These are phyloP conservation scores for Wickerhamomyces ciferrii DNA, from an alignment of 805 yeast genomes.

Conservation along the genomic window DNA sequence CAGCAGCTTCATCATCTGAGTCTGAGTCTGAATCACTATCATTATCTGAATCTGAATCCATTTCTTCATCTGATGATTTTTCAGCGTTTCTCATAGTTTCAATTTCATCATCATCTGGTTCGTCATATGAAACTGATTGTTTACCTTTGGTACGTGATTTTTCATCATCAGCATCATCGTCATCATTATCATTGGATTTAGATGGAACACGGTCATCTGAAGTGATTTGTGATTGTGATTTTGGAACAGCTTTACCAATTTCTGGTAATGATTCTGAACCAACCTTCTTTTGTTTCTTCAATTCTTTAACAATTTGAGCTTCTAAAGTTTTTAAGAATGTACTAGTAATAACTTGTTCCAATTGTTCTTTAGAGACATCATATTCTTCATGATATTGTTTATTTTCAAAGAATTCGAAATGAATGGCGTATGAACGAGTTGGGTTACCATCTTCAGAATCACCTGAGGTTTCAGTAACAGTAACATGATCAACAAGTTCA, in stretches of 20 bases:
- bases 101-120: slow-evolving; percentile 91
- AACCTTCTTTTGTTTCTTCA: slow-evolving; percentile 69
- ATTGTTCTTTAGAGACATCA: slow-evolving; percentile 75
- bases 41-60: slow-evolving; percentile 33
- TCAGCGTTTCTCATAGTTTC: slow-evolving; percentile 86
- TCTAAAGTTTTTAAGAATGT: slow-evolving; percentile 71
- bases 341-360: slow-evolving; percentile 62
- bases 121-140: slow-evolving; percentile 90
- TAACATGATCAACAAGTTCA: slow-evolving; percentile 80
- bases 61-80: slow-evolving; percentile 66
- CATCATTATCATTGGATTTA: slow-evolving; percentile 36
- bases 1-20: slow-evolving; percentile 26
- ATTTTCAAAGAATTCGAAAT: slow-evolving; percentile 68
- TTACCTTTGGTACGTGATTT: slow-evolving; percentile 58
- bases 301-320: slow-evolving; percentile 67
- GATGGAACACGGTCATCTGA: slow-evolving; percentile 27
- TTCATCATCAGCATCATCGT: slow-evolving; percentile 59
- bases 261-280: slow-evolving; percentile 47
- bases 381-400: slow-evolving; percentile 82
- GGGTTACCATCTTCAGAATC: slow-evolving; percentile 38
- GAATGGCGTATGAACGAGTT: slow-evolving; percentile 69
- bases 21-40: slow-evolving; percentile 38
- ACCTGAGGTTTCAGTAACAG: slow-evolving; percentile 86
- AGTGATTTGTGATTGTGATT: slow-evolving; percentile 40
- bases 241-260: slow-evolving; percentile 68